phyloP scores from a whole-genome alignment of 768 basidiomycete species.

The Dacryopinax spathularia region DNA sequence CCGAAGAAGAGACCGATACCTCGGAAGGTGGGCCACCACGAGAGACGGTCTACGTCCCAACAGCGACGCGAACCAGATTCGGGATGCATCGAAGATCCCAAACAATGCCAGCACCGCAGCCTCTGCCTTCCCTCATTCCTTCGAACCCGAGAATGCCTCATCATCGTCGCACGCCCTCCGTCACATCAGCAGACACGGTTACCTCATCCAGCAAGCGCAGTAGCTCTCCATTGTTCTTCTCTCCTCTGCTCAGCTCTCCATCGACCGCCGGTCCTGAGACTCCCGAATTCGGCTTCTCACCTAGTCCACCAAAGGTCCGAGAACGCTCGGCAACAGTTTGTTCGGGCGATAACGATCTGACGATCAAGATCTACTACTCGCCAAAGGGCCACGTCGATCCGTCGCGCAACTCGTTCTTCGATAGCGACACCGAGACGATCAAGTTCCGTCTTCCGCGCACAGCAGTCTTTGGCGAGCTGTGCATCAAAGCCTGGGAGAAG shows the following conservation, averaged over 20 bases:
- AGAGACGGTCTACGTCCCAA: not conserved
- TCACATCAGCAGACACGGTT: not conserved
- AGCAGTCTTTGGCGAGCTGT: not conserved
- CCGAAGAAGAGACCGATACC: not conserved
- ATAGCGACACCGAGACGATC: not conserved
- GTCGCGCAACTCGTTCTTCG: not conserved
- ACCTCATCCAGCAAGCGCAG: not conserved
- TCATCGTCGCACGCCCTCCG: not conserved
- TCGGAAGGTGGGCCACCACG: not conserved
- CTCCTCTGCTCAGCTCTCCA: not conserved
- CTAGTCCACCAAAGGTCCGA: not conserved
- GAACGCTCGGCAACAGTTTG: not conserved
- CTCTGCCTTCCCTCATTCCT: not conserved
- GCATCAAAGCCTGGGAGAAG: conserved; percentile 3
- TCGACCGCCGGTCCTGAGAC: not conserved
- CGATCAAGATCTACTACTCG: conserved; percentile 2
- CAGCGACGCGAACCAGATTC: not conserved
- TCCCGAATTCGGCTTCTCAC: not conserved
- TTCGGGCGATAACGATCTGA: not conserved
- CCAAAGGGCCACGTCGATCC: not conserved
- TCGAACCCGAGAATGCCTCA: not conserved
- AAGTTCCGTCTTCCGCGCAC: not conserved
- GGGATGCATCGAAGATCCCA: not conserved
- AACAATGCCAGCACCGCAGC: not conserved
- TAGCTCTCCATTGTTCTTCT: not conserved